A percentile compares a stretch with the other conserved stretches of the same genome.
These are phyloP conservation scores for Trichophyton schoenleinii DNA, from an alignment of 2,329 filamentous ascomycete species.

Conservation along the genomic window DNA sequence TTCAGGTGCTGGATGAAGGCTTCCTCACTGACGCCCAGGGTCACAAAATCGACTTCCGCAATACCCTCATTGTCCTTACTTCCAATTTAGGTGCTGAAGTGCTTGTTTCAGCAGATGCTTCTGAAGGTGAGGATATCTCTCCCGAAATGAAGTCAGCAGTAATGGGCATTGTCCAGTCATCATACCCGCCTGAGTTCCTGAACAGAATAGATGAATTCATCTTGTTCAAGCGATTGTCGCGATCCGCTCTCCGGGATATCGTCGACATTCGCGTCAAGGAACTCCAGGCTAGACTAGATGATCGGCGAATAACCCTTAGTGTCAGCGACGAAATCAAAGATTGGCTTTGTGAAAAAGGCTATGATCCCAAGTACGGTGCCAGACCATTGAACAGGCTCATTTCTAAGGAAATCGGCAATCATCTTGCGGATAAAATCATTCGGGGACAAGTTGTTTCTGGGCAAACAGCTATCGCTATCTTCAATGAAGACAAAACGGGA, in stretches of 20 bases:
- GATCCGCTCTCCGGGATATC: slow-evolving; percentile 70
- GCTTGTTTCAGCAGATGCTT: slow-evolving; percentile 60
- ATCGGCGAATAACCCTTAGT: slow-evolving; percentile 65
- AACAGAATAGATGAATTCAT: slow-evolving; percentile 97
- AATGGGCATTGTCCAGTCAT: slow-evolving; percentile 68
- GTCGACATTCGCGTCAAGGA: slow-evolving; percentile 84
- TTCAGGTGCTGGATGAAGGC: slow-evolving; percentile 92
- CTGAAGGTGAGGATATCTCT: slow-evolving; percentile 58
- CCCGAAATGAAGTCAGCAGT: slow-evolving; percentile 63
- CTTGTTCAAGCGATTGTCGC: slow-evolving; percentile 77
- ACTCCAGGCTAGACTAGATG: slow-evolving; percentile 68
- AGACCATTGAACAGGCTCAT: slow-evolving; percentile 85
- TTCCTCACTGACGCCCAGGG: slow-evolving; percentile 92
- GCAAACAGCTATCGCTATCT: slow-evolving; percentile 56
- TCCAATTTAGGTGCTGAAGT: slow-evolving; percentile 91
- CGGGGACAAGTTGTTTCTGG: slow-evolving; percentile 66
- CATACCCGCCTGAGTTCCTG: slow-evolving; percentile 83
- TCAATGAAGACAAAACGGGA: slow-evolving; percentile 50
- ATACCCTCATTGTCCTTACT: slow-evolving; percentile 91
- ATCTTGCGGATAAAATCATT: slow-evolving; percentile 83
- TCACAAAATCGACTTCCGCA: slow-evolving; percentile 91
- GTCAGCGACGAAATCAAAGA: slow-evolving; percentile 61
- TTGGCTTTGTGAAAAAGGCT: slow-evolving; percentile 82
- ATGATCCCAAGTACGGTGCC: slow-evolving; percentile 84
- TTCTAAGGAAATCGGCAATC: slow-evolving; percentile 76